These are phyloP conservation scores for Porcisia deanei DNA, from an alignment of 208 protist species.

Conservation along the genomic window DNA sequence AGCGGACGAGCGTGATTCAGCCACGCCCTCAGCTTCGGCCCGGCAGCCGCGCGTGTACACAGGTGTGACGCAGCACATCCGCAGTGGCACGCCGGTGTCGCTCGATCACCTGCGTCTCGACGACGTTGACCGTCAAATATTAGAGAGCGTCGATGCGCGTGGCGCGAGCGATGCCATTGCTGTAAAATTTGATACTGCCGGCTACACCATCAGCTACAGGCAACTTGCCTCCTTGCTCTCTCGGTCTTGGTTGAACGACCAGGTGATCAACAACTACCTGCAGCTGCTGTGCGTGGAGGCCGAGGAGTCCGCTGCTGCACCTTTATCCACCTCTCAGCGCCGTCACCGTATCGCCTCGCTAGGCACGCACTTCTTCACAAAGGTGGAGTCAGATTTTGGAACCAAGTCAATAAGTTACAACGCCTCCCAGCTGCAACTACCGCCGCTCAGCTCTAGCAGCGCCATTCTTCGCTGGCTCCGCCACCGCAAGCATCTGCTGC, in stretches of 20 bases:
- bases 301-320: neutral
- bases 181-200: constrained; percentile 29
- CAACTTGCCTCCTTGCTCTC: constrained; percentile 61
- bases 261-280: constrained; percentile 86
- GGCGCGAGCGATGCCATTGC: constrained; percentile 35
- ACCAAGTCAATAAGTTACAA: neutral
- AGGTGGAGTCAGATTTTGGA: constrained; percentile 56
- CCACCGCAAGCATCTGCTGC: constrained; percentile 49
- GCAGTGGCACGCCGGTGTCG: constrained; percentile 27
- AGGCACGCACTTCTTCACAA: constrained; percentile 82
- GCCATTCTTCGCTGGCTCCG: constrained; percentile 74
- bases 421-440: constrained; percentile 3
- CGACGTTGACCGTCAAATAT: constrained; percentile 35
- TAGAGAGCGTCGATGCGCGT: constrained; percentile 23
- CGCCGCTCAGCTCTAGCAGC: constrained; percentile 35
- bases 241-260: constrained; percentile 73
- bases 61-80: constrained; percentile 55
- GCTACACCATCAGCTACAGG: constrained; percentile 54
- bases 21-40: neutral
- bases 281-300: constrained; percentile 55
- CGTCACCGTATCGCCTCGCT: constrained; percentile 42
- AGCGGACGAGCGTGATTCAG: neutral
- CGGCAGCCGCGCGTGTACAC: constrained; percentile 8
- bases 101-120: constrained; percentile 36
- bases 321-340: constrained; percentile 2